phyloP scores from a whole-genome alignment of 2,329 filamentous ascomycete genomes.

The Arthrobotrys sinensis region DNA sequence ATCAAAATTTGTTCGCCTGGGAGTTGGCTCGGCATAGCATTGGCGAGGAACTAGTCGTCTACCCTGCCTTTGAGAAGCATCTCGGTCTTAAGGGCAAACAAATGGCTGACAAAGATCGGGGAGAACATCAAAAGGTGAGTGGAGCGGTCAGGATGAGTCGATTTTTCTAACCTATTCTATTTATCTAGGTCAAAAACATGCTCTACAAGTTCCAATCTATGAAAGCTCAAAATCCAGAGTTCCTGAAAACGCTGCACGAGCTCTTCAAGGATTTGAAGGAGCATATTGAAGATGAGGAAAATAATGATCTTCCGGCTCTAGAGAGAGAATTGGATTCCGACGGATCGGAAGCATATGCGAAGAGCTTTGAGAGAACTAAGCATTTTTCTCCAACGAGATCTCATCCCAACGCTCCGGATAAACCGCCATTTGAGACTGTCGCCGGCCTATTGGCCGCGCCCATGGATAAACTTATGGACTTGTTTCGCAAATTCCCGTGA shows the following conservation, averaged over 20 bases:
- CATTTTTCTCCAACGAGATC: conserved; percentile 72
- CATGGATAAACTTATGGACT: conserved; percentile 73
- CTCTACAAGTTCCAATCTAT: conserved; percentile 72
- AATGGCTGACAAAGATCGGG: conserved; percentile 70
- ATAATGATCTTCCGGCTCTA: conserved; percentile 70
- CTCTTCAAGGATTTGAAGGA: conserved; percentile 69
- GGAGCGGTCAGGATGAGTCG: background rate
- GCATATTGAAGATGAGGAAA: conserved; percentile 72
- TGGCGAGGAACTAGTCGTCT: conserved; percentile 72
- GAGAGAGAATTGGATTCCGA: conserved; percentile 68
- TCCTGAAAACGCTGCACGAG: conserved; percentile 68
- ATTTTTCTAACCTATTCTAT: background rate
- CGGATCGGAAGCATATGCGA: conserved; percentile 67
- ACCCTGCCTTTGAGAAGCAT: conserved; percentile 72
- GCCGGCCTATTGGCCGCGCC: conserved; percentile 73
- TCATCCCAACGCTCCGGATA: conserved; percentile 71
- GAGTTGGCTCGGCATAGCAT: conserved; percentile 71
- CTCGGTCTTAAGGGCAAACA: conserved; percentile 68
- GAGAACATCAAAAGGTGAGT: conserved; percentile 52
- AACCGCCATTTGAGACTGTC: conserved; percentile 73
- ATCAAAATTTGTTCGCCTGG: conserved; percentile 71
- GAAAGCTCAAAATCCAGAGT: conserved; percentile 67
- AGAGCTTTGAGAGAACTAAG: conserved; percentile 72
- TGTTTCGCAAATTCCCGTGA: conserved; percentile 73
- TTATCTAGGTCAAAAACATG: conserved; percentile 70